phyloP scores from a whole-genome alignment of 345 rosid genomes.

The Citrus mangshanensis region DNA sequence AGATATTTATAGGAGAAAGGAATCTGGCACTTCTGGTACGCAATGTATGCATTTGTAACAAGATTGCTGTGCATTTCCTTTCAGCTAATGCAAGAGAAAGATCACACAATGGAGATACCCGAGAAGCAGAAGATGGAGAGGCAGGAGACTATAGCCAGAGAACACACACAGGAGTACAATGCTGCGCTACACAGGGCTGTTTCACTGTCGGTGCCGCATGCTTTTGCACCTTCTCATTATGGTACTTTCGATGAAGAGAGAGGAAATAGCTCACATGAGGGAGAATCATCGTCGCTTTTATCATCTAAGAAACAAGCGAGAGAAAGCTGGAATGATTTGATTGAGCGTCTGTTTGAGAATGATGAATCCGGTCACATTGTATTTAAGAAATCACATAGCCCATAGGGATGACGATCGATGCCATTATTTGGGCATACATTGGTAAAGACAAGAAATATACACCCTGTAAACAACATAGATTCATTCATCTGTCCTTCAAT shows the following conservation, averaged over 20 bases:
- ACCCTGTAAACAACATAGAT: not conserved
- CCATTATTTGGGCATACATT: not conserved
- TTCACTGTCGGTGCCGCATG: slow-evolving; percentile 71
- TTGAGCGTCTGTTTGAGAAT: slow-evolving; percentile 63
- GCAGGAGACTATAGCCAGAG: slow-evolving; percentile 66
- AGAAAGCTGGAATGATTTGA: slow-evolving; percentile 74
- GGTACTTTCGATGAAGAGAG: slow-evolving; percentile 77
- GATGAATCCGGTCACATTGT: slow-evolving; percentile 61
- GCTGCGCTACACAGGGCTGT: slow-evolving; percentile 90
- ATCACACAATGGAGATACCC: slow-evolving; percentile 60
- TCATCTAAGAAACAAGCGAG: slow-evolving; percentile 28
- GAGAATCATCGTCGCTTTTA: slow-evolving; percentile 35
- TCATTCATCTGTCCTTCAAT: slow-evolving; percentile 21
- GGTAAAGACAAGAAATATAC: not conserved
- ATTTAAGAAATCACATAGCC: slow-evolving; percentile 42
- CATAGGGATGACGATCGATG: slow-evolving; percentile 6
- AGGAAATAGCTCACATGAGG: slow-evolving; percentile 29
- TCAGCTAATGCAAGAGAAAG: slow-evolving; percentile 80
- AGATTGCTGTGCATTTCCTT: not conserved
- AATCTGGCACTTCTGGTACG: not conserved
- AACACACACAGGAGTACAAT: slow-evolving; percentile 65
- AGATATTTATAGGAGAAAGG: not conserved
- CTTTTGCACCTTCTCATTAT: slow-evolving; percentile 54
- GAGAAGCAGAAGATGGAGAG: slow-evolving; percentile 85
- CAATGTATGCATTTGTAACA: not conserved